Percentiles rank a stretch among this genome's conserved stretches.
Evolutionary conservation across 306 rosid genomes (phyloP).

Genomic region (Pyrus pyrifolia): DNA sequence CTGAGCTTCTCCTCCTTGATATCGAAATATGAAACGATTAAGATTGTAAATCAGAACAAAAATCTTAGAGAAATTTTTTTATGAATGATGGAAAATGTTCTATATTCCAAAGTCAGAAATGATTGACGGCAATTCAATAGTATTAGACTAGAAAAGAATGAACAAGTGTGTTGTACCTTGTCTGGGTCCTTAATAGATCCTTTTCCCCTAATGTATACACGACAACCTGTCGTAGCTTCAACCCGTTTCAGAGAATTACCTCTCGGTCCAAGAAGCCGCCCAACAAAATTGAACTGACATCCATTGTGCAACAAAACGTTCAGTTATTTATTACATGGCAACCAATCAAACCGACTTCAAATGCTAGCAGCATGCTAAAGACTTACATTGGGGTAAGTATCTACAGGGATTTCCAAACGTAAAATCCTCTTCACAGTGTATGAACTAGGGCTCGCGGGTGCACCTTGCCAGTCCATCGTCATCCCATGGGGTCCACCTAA

Average conservation of each 20-base stretch:
- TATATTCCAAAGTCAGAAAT: not conserved
- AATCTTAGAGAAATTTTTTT: not conserved
- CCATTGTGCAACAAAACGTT: conserved; percentile 4
- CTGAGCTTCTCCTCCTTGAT: conserved; percentile 86
- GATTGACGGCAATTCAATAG: not conserved
- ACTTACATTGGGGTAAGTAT: conserved; percentile 83
- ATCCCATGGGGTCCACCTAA: conserved; percentile 70
- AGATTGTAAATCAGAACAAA: conserved; percentile 3
- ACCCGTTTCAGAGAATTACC: conserved; percentile 95
- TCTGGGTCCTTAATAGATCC: conserved; percentile 93
- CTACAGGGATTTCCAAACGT: conserved; percentile 93
- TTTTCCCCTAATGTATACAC: conserved; percentile 87
- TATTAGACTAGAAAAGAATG: conserved; percentile 3
- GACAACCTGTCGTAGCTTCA: conserved; percentile 94
- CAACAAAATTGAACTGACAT: conserved; percentile 85
- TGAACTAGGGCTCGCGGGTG: conserved; percentile 93
- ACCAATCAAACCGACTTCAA: conserved; percentile 19
- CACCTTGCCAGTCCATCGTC: conserved; percentile 99
- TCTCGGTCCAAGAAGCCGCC: conserved; percentile 93
- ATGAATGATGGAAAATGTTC: not conserved
- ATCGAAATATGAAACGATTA: conserved; percentile 12
- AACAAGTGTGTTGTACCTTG: conserved; percentile 28
- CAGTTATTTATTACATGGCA: conserved; percentile 18
- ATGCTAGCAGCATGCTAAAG: not conserved
- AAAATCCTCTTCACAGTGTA: conserved; percentile 87